phyloP scores from a whole-genome alignment of 371 early-diverging fungal genomes.

The Mucor plumbeus region DNA sequence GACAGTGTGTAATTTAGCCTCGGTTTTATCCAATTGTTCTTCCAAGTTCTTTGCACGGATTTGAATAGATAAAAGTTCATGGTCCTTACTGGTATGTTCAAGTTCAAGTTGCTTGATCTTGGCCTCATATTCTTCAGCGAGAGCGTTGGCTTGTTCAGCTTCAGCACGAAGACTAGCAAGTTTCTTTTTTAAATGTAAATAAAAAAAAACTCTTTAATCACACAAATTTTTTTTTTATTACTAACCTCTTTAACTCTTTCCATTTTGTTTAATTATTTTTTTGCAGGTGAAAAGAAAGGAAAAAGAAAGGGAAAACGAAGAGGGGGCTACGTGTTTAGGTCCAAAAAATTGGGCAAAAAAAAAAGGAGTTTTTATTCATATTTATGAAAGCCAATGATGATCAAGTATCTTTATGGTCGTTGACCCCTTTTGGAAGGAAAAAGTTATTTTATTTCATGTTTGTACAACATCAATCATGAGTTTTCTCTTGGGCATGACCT shows the following conservation, averaged over 20 bases:
- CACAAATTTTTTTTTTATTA: not conserved
- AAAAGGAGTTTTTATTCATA: slow-evolving; percentile 1
- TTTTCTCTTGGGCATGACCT: slow-evolving; percentile 8
- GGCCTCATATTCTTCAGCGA: slow-evolving; percentile 72
- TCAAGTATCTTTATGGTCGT: slow-evolving; percentile 16
- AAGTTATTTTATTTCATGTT: not conserved
- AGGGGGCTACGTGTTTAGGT: slow-evolving; percentile 6
- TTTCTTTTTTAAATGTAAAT: slow-evolving; percentile 53
- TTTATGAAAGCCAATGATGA: slow-evolving; percentile 11
- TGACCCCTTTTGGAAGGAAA: slow-evolving; percentile 15
- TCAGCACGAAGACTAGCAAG: slow-evolving; percentile 70
- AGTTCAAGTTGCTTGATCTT: slow-evolving; percentile 68
- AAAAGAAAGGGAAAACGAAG: slow-evolving; percentile 18
- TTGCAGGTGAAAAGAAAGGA: not conserved
- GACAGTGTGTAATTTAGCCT: slow-evolving; percentile 59
- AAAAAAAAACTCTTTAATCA: not conserved
- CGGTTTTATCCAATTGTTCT: slow-evolving; percentile 68
- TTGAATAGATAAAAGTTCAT: slow-evolving; percentile 74
- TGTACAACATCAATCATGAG: slow-evolving; percentile 6
- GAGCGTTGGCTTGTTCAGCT: slow-evolving; percentile 68
- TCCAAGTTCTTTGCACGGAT: slow-evolving; percentile 71
- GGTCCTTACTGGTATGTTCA: slow-evolving; percentile 74
- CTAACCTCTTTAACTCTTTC: slow-evolving; percentile 35
- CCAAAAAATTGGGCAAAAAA: not conserved
- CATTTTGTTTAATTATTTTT: slow-evolving; percentile 17